phyloP scores from a whole-genome alignment of 768 basidiomycete species.

The Pleurotus tuber-regium region DNA sequence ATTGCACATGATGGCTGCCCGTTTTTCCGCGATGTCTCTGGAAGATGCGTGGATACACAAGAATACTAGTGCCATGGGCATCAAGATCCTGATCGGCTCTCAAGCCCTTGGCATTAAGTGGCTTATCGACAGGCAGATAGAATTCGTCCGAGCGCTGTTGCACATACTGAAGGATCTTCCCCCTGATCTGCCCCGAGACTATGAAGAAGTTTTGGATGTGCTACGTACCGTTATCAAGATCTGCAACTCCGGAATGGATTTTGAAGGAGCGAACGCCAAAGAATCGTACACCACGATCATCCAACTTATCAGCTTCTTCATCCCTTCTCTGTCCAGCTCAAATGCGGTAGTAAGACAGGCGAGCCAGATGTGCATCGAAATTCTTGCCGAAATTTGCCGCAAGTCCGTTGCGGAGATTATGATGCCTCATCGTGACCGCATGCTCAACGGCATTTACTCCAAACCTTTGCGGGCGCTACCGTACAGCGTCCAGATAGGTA shows the following conservation, averaged over 20 bases:
- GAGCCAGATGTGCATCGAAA: constrained; percentile 74
- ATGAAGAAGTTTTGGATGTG: constrained; percentile 76
- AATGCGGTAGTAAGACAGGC: constrained; percentile 84
- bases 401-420: constrained; percentile 78
- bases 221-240: constrained; percentile 65
- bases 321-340: constrained; percentile 84
- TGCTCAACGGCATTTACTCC: constrained; percentile 89
- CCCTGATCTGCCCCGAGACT: constrained; percentile 79
- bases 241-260: constrained; percentile 49
- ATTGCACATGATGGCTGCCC: constrained; percentile 78
- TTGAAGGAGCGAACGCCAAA: constrained; percentile 43
- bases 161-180: constrained; percentile 95
- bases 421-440: constrained; percentile 79
- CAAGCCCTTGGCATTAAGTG: constrained; percentile 73
- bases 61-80: constrained; percentile 84
- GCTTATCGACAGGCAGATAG: constrained; percentile 84
- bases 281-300: constrained; percentile 44
- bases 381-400: constrained; percentile 72
- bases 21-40: constrained; percentile 83
- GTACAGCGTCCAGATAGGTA: constrained; percentile 93
- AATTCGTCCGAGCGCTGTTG: constrained; percentile 85
- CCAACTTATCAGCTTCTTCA: constrained; percentile 79
- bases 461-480: constrained; percentile 95
- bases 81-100: constrained; percentile 74
- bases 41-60: constrained; percentile 91